Conservation (phyloP, 2,329 filamentous ascomycete genomes). For the Botrytis aclada region DNA sequence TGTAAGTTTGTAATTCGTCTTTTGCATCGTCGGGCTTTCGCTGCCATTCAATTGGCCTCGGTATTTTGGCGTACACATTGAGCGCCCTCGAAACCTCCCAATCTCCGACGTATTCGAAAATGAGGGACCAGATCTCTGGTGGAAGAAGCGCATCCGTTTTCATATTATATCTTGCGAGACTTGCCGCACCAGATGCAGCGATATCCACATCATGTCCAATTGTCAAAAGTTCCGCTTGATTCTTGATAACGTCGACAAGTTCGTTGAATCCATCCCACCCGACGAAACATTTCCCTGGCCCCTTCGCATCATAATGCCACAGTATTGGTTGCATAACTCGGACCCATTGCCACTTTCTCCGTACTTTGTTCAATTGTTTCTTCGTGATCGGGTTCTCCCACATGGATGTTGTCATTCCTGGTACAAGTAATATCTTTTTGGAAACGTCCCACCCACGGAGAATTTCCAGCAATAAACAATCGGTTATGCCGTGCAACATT, state of each 20-base stretch:
- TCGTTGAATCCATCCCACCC: conserved; percentile 67
- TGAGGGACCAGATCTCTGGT: conserved; percentile 83
- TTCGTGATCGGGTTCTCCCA: conserved; percentile 89
- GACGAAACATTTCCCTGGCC: conserved; percentile 51
- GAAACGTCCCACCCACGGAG: conserved; percentile 82
- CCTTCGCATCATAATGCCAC: conserved; percentile 69
- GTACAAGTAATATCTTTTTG: conserved; percentile 80
- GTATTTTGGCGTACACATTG: conserved; percentile 74
- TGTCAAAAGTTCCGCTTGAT: conserved; percentile 71
- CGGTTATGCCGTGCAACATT: conserved; percentile 82
- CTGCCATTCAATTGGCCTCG: conserved; percentile 69
- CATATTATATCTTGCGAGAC: conserved; percentile 45
- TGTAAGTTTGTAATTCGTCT: conserved; percentile 67
- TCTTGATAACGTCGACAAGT: conserved; percentile 70
- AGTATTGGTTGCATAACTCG: conserved; percentile 76
- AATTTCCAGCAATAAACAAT: conserved; percentile 76
- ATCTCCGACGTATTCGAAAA: conserved; percentile 79
- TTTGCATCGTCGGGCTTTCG: conserved; percentile 57
- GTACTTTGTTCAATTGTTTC: conserved; percentile 80
- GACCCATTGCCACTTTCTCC: conserved; percentile 83
- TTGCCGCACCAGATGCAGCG: conserved; percentile 38
- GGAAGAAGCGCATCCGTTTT: conserved; percentile 55
- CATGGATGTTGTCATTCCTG: conserved; percentile 84
- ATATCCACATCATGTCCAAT: conserved; percentile 64
- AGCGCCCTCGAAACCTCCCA: conserved; percentile 87